Evolutionary conservation across 2,329 filamentous ascomycete genomes (phyloP), one percentile per base, ranked within the genome.

Genomic region (Hypoxylon sp.): DNA sequence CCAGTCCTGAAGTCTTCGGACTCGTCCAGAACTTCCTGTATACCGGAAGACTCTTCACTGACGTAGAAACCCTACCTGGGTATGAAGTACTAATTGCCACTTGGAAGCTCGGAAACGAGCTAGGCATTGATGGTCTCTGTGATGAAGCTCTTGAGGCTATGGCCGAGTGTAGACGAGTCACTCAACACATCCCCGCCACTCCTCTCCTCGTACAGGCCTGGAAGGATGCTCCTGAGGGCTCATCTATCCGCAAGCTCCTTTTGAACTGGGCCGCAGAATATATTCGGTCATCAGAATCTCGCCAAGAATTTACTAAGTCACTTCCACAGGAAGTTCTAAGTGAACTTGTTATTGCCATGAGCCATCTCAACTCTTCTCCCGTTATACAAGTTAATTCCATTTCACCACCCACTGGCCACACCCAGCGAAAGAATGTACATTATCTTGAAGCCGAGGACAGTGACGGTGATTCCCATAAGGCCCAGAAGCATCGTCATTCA

Each of bases 211-310:
- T 90, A 1, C 84, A 87, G 72, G 88, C 88, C 5, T 90, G 88
- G 88, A 83, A 86, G 53, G 87, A 90, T 56, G 89, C 87, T 0
- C 87, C 87, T 0, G 86, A 88, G 70, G 87, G 87, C 8, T 90
- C 87, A 2, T 83, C 86, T 0, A 86, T 91, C 53, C 83, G 88
- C 42, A 82, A 83, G 66, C 83, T 90, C 39, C 82, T 91, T 13
- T 79, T 90, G 2, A 84, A 82, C 10, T 91, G 88, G 88, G 86
- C 87, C 1, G 88, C 87, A 26, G 88, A 90, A 76, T 90, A 90
- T 72, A 88, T 90, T 80, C 81, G 86, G 46, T 85, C 85, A 0
- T 88, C 87, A 3, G 84, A 87, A 22, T 82, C 83, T 1, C 82
- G 87, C 17, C 81, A 84, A 8, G 86, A 88, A 66, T 90, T 90